Base-by-base conservation (phyloP, 2,329 filamentous ascomycete species). In the Diaporthe helianthi region DNA sequence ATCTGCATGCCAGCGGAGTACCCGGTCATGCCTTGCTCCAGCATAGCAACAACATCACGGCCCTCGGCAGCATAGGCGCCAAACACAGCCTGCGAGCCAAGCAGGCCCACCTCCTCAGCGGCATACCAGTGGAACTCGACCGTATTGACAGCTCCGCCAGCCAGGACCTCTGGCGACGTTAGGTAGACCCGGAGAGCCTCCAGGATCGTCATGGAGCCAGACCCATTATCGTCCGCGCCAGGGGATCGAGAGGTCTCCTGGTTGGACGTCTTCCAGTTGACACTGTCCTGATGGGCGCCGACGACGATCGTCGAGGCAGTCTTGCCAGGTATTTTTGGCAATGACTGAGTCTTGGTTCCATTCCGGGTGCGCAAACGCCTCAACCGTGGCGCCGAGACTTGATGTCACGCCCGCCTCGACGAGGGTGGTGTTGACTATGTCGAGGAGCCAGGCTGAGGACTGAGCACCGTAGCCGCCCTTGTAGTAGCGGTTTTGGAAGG, bases 301-400 rank as follows among this genome's bases (percentile, higher is more conserved):
- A 94, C 87, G 4, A 95, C 89, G 41, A 95, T 85, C 0, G 92
- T 94, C 65, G 91, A 85, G 70, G 72, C 72, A 0, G 84, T 89
- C 79, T 89, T 86, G n/a, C 92, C 93, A 0, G 92, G 92, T 36
- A 96, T 90, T 1, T 1, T 89, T 92, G 24, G 92, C 92, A 74
- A 96, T 93, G 75, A 96, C 89, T 74, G 88, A 92, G 74, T 88
- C 89, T 77, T 96, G 93, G 17, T 87, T 86, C 91, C 92, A 96
- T 15, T 49, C 36, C 0, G 87, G 41, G 51, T 79, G 76, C 94
- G 93, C 55, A 33, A 72, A 72, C 7, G 69, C 54, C 8, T 83
- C 77, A 76, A 95, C 93, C 53, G 85, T 84, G 73, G 86, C 83
- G 17, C 88, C 91, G 17, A 87, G 58, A 44, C 29, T 63, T n/a